phyloP scores from a whole-genome alignment of 1,284 basidiomycete species.

The Trichosporon coremiiforme region DNA sequence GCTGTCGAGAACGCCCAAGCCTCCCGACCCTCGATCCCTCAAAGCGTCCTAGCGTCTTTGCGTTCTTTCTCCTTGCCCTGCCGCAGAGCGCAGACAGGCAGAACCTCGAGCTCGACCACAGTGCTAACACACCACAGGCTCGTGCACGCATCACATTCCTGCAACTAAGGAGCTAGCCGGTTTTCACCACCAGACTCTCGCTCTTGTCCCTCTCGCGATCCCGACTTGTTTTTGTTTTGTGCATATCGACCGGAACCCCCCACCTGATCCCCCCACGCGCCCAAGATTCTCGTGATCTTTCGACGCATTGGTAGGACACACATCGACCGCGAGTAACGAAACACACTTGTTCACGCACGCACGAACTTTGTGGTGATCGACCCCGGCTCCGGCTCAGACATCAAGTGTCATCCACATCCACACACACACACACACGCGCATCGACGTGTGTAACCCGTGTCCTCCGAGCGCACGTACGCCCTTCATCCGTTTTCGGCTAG shows the following conservation, averaged over 20 bases:
- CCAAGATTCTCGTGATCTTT: too few relatives aligned
- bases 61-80: background rate
- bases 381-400: constrained; percentile 6
- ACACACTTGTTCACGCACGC: constrained; percentile 3
- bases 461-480: constrained; percentile 18
- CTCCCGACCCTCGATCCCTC: constrained; percentile 4
- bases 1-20: background rate
- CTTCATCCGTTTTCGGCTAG: constrained; percentile 10
- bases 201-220: background rate
- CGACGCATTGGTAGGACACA: background rate
- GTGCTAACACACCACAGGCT: constrained; percentile 11
- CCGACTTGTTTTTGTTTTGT: constrained; percentile 6
- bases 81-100: background rate
- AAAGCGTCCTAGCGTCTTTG: background rate
- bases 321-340: background rate
- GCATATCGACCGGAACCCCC: background rate
- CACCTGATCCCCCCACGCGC: too few relatives aligned
- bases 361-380: background rate
- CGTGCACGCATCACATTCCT: constrained; percentile 16
- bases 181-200: constrained; percentile 3
- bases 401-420: background rate
- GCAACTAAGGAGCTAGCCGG: background rate
- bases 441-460: constrained; percentile 17
- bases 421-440: constrained; percentile 6
- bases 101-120: background rate